Percentiles rank a stretch among this genome's conserved stretches.
Conservation (phyloP, 1,284 basidiomycete species). For the Sutorius eximius region DNA sequence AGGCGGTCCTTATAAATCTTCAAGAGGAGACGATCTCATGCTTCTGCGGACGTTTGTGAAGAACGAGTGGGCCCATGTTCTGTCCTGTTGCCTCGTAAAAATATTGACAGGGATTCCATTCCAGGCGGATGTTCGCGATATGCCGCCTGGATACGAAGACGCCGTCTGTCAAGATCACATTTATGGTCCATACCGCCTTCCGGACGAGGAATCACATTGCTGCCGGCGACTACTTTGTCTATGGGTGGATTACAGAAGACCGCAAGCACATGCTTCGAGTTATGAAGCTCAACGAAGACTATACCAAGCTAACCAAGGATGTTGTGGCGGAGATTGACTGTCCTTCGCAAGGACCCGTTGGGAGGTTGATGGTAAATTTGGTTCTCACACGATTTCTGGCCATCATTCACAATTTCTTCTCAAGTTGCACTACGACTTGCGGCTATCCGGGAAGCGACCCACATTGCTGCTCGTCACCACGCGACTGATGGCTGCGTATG, state of each 20-base stretch:
- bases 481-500: slow-evolving; percentile 32
- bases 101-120: neutral
- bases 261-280: slow-evolving; percentile 32
- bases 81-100: neutral
- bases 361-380: slow-evolving; percentile 26
- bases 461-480: slow-evolving; percentile 27
- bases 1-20: slow-evolving; percentile 34
- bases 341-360: slow-evolving; percentile 25
- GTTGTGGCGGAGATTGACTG: slow-evolving; percentile 30
- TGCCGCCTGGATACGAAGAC: slow-evolving; percentile 29
- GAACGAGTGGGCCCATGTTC: slow-evolving; percentile 22
- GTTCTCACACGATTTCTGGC: neutral
- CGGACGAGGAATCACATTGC: slow-evolving; percentile 24
- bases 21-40: slow-evolving; percentile 32
- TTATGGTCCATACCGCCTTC: slow-evolving; percentile 26
- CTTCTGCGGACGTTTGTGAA: slow-evolving; percentile 31
- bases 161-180: slow-evolving; percentile 30
- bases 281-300: slow-evolving; percentile 31
- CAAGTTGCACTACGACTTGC: slow-evolving; percentile 31
- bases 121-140: slow-evolving; percentile 28
- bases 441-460: slow-evolving; percentile 30
- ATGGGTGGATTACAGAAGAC: slow-evolving; percentile 34
- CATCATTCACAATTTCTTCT: neutral
- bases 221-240: slow-evolving; percentile 31
- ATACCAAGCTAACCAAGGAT: slow-evolving; percentile 23